These are phyloP conservation scores for Bipolaris bicolor DNA, from an alignment of 2,329 filamentous ascomycete species.

Conservation along the genomic window DNA sequence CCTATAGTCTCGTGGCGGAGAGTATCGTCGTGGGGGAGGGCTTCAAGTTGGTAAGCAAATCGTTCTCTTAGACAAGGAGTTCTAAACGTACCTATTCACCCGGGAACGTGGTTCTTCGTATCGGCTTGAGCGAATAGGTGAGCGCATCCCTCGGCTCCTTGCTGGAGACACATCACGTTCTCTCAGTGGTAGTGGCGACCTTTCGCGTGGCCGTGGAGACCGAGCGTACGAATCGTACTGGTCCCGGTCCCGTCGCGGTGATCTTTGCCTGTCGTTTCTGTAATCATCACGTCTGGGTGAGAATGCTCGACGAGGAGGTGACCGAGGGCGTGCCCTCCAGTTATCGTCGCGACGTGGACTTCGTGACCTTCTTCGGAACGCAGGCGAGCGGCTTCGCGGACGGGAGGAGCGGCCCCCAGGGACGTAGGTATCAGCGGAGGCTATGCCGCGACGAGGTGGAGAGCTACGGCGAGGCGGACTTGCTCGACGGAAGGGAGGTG, in stretches of 20 bases:
- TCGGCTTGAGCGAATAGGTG: slow-evolving; percentile 49
- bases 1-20: slow-evolving; percentile 54
- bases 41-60: slow-evolving; percentile 25
- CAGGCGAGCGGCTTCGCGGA: slow-evolving; percentile 49
- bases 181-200: slow-evolving; percentile 51
- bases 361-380: slow-evolving; percentile 48
- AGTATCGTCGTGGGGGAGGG: slow-evolving; percentile 49
- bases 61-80: neutral
- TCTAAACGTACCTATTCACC: slow-evolving; percentile 38
- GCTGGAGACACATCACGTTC: slow-evolving; percentile 56
- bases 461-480: slow-evolving; percentile 22
- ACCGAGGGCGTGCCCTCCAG: slow-evolving; percentile 54
- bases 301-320: slow-evolving; percentile 55
- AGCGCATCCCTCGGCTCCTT: slow-evolving; percentile 54
- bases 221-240: slow-evolving; percentile 49
- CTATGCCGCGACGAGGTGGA: slow-evolving; percentile 44
- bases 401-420: slow-evolving; percentile 45
- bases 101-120: slow-evolving; percentile 56
- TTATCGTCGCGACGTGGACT: slow-evolving; percentile 52
- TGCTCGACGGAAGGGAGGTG: slow-evolving; percentile 12
- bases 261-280: slow-evolving; percentile 48
- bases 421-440: slow-evolving; percentile 51
- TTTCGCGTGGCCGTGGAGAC: slow-evolving; percentile 51
- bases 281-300: slow-evolving; percentile 47
- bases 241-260: slow-evolving; percentile 51